Evolutionary conservation across 306 rosid species (phyloP), one percentile per base, ranked within the genome.

Genomic region (Lithocarpus polystachyus): DNA sequence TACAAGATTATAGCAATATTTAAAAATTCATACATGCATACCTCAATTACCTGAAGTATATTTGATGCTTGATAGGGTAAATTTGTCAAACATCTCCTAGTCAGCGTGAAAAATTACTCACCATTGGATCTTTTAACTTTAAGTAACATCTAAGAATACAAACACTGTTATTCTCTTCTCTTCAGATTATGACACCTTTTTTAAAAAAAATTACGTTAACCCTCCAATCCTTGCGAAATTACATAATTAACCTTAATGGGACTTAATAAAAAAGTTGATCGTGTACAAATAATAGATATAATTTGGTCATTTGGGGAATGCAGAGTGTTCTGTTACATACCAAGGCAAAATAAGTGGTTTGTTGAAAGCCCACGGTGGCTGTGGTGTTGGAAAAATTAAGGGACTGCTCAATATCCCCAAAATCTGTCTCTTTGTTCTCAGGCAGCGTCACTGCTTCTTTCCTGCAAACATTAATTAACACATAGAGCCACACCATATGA

Each of bases 381-480:
- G 77, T 62, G 55, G 83, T 37, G 78, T 76, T 72, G 67, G 92
- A 76, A 68, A 80, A 84, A 76, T 75, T 77, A 79, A 60, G 84
- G 62, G 88, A 78, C 73, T 83, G 89, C 74, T 91, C 94, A 37
- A 84, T 70, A 17, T 87, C 92, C 54, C 71, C 91, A 72, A 78
- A 4, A 31, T 88, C 89, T 5, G 75, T 56, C 22, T 84, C 89
- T 65, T 75, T 68, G 15, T 78, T 87, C 71, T 88, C 92, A 29
- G 95, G 90, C 73, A 88, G 53, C 73, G 96, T 93, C 26, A 93
- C 79, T 4, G 93, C 87, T 78, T 87, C 90, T 82, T 81, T 90
- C 87, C 99, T 93, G 77, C 75, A 37, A 81, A 74, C 62, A 78
- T 52, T 19, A 28, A 43, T 28, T 37, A 37, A 26, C 11, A 28